Evolutionary conservation across 352 stramenopile species (phyloP), one percentile per base, ranked within the genome.

Genomic region (Globisporangium lucens): DNA sequence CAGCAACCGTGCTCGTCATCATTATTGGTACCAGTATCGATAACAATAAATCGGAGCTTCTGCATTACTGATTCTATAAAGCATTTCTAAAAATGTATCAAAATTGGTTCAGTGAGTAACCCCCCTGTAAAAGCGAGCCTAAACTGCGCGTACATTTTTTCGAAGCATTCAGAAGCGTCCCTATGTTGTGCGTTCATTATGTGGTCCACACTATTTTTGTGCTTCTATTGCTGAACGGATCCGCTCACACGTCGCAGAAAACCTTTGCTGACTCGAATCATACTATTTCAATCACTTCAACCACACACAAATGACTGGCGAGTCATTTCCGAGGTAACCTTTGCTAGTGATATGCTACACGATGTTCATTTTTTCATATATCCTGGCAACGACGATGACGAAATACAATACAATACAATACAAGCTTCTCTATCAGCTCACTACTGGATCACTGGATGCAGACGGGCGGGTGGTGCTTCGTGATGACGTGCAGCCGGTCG

Each of bases 401-500:
- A 24, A 24, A 24, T 24, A 13, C 49, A 27, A 29, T 7, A 55
- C n/a, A 27, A 6, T 35, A 13, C 30, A 33, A 5, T 33, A 33
- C 30, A 30, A 6, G 30, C 22, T 35, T 17, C 24, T 36, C 27
- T 56, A 46, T 46, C 12, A 46, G 38, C 24, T 30, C 58, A 76
- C 22, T 61, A 79, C 24, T 24, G 24, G 24, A 24, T 24, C 24
- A 24, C 27, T 64, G 58, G 52, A 86, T 79, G n/a, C 57, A 70
- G 38, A 84, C 56, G 9, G 74, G 71, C 33, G 60, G 38, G 2
- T 57, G 24, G 17, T 63, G 55, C 47, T 72, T 73, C 3, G 78
- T 74, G 36, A 89, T 61, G 35, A 85, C 73, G 59, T 86, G 71
- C 17, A 89, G 65, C 51, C 61, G 65, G 63, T 89, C 75, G 1